Evolutionary conservation across 2,329 filamentous ascomycete species (phyloP).

Genomic region (Helotiales sp.): DNA sequence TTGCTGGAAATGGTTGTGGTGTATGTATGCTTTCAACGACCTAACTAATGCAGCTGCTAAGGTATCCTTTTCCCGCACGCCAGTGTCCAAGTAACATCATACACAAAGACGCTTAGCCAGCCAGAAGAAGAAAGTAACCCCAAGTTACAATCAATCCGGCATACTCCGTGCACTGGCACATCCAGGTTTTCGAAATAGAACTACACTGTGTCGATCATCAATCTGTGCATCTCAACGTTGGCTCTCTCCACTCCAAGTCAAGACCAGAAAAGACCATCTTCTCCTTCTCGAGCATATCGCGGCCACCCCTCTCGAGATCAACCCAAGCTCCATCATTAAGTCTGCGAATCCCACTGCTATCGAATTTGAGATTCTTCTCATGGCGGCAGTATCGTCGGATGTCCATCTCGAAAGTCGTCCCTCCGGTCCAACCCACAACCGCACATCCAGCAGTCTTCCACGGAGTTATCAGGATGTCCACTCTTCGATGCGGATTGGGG

Average conservation of each 20-base stretch:
- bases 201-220: not conserved
- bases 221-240: slow-evolving; percentile 62
- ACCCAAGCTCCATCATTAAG: slow-evolving; percentile 68
- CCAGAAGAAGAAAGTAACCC: not conserved
- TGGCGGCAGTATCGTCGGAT: slow-evolving; percentile 79
- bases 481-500: slow-evolving; percentile 77
- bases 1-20: too few species aligned
- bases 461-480: slow-evolving; percentile 89
- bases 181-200: not conserved
- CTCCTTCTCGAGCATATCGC: slow-evolving; percentile 72
- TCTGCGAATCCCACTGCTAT: slow-evolving; percentile 83
- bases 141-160: not conserved
- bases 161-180: not conserved
- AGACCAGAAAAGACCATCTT: slow-evolving; percentile 79
- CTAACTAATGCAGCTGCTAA: not conserved
- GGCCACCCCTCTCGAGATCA: slow-evolving; percentile 70
- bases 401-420: slow-evolving; percentile 88
- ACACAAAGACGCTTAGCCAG: not conserved
- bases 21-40: too few species aligned
- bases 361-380: slow-evolving; percentile 79
- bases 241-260: slow-evolving; percentile 68
- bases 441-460: slow-evolving; percentile 92
- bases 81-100: not conserved
- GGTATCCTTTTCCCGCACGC: not conserved
- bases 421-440: slow-evolving; percentile 85